Percentiles rank a stretch among this genome's conserved stretches.
These are phyloP conservation scores for Hysterangium stoloniferum DNA, from an alignment of 768 basidiomycete species.

Conservation along the genomic window DNA sequence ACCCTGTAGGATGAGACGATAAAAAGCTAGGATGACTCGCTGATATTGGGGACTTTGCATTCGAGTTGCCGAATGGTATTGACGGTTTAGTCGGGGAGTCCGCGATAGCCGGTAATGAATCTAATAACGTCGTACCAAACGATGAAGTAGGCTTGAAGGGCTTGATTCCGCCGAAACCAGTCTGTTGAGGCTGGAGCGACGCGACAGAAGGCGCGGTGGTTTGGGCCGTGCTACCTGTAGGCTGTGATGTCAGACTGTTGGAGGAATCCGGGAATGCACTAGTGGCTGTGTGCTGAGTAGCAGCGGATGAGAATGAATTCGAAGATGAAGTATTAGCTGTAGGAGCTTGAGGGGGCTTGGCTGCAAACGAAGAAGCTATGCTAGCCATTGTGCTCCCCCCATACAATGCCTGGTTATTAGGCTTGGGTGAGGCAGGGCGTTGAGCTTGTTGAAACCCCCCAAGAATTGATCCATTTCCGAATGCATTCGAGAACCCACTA, in stretches of 20 bases:
- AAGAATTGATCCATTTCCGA: background rate
- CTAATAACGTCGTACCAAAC: conserved; percentile 70
- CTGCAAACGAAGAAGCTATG: conserved; percentile 66
- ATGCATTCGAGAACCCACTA: background rate
- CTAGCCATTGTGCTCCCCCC: conserved; percentile 53
- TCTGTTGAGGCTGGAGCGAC: conserved; percentile 37
- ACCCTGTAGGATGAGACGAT: background rate
- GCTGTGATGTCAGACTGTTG: conserved; percentile 43
- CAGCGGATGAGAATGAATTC: conserved; percentile 13
- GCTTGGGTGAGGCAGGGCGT: background rate
- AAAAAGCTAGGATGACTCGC: background rate
- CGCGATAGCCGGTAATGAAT: conserved; percentile 67
- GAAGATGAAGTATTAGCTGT: conserved; percentile 5
- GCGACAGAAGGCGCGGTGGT: conserved; percentile 26
- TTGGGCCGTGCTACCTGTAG: conserved; percentile 36
- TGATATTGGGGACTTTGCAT: background rate
- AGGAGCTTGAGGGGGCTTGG: conserved; percentile 7
- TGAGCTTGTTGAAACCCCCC: background rate
- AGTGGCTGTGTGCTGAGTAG: conserved; percentile 23
- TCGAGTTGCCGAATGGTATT: conserved; percentile 31
- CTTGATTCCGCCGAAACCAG: conserved; percentile 55
- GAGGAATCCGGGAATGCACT: conserved; percentile 36
- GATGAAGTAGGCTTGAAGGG: conserved; percentile 78
- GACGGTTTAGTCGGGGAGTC: conserved; percentile 37
- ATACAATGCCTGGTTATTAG: conserved; percentile 27